Percentiles rank a stretch among this genome's conserved stretches.
phyloP scores from a whole-genome alignment of 78 protist species.

The Bigelowiella natans region DNA sequence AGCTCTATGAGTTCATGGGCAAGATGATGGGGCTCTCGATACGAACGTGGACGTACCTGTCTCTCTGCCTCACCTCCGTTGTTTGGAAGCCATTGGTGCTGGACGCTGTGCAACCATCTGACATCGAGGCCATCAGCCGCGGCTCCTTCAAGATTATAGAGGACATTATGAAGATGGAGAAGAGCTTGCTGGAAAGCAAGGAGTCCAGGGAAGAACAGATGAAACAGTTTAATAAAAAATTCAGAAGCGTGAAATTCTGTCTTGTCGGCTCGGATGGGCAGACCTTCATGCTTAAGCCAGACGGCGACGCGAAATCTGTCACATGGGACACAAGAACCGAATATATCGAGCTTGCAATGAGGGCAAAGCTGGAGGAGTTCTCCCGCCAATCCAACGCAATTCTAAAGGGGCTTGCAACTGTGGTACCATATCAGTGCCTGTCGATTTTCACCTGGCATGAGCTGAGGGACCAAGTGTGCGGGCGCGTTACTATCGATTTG shows the following conservation, averaged over 20 bases:
- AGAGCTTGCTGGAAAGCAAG: too few species aligned
- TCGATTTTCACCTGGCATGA: background rate
- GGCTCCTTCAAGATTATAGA: background rate
- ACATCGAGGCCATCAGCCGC: background rate
- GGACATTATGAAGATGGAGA: too few species aligned
- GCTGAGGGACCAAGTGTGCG: background rate
- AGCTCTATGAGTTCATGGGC: background rate
- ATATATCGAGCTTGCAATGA: background rate
- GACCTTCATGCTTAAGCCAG: too few species aligned
- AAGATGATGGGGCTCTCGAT: background rate
- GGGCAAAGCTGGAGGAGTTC: background rate
- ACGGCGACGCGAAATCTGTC: too few species aligned
- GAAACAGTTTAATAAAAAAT: too few species aligned
- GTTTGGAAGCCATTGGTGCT: background rate
- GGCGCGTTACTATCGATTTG: background rate
- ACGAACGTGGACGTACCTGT: background rate
- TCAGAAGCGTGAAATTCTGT: too few species aligned
- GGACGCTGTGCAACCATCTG: background rate
- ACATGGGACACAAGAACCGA: too few species aligned
- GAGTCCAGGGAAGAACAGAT: too few species aligned
- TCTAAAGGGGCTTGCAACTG: background rate
- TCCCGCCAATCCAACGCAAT: background rate
- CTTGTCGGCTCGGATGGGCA: too few species aligned
- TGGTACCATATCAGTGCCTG: background rate
- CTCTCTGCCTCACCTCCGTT: background rate